phyloP scores from a whole-genome alignment of 371 early-diverging fungal genomes.

The Mortierella sp. region DNA sequence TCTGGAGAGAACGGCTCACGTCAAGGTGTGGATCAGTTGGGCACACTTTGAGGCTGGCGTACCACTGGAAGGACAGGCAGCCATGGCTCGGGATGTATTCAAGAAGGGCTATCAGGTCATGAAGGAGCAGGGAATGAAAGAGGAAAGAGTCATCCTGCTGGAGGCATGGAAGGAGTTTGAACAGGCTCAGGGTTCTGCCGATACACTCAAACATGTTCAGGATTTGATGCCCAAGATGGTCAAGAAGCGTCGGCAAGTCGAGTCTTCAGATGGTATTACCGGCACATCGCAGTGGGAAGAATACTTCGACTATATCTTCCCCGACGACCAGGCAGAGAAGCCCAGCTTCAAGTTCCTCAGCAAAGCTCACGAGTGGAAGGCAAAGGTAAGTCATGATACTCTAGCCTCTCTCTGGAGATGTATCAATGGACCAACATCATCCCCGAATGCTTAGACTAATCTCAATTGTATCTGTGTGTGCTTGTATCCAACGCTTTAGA shows the following conservation, averaged over 20 bases:
- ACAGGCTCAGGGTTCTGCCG: slow-evolving; percentile 68
- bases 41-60: slow-evolving; percentile 89
- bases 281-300: slow-evolving; percentile 88
- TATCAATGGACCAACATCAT: no score
- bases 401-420: no score
- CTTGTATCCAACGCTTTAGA: slow-evolving; percentile 12
- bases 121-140: slow-evolving; percentile 75
- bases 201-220: slow-evolving; percentile 68
- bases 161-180: slow-evolving; percentile 96
- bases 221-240: slow-evolving; percentile 88
- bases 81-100: slow-evolving; percentile 79
- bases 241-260: slow-evolving; percentile 81
- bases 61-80: slow-evolving; percentile 62
- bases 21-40: slow-evolving; percentile 97
- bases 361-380: slow-evolving; percentile 93
- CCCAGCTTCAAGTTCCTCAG: slow-evolving; percentile 90
- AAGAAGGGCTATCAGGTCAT: slow-evolving; percentile 76
- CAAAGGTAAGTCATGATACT: slow-evolving; percentile 45
- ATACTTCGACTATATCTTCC: slow-evolving; percentile 98
- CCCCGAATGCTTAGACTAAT: not conserved
- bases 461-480: no score
- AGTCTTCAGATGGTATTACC: slow-evolving; percentile 60
- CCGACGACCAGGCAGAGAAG: slow-evolving; percentile 90
- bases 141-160: slow-evolving; percentile 86
- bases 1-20: slow-evolving; percentile 89